Evolutionary conservation across 1,284 basidiomycete species (phyloP), one percentile per base, ranked within the genome.

Genomic region (Moniliophthora roreri): DNA sequence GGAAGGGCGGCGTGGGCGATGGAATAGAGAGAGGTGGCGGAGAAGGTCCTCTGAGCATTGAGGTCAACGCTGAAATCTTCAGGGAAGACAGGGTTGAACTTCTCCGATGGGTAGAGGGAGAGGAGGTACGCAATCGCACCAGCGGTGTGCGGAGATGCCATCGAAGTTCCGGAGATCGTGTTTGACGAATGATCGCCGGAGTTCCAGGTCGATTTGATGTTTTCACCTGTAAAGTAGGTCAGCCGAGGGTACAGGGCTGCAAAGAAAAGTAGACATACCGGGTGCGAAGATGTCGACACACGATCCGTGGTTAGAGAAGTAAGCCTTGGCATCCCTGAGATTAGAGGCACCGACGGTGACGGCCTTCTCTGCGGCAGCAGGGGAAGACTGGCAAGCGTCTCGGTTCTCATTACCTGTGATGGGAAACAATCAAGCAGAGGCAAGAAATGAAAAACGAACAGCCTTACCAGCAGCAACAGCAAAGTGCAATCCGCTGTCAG

Each of bases 401-500:
- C 78, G 78, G 68, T 85, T 80, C 65, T 87, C 78, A 60, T 87
- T 81, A 48, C 81, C 80, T 82, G 47, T 11, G n/a, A n/a, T n/a
- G 16, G n/a, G n/a, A 13, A 18, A 10, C 5, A 62, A 24, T 60
- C 54, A 24, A 52, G 3, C 18, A 4, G 37, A 23, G 42, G n/a
- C 2, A 46, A 1, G 23, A 1, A 8, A 1, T 3, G 16, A 20
- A 15, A 28, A 34, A 16, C 1, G 24, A 23, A 24, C 37, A n/a
- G n/a, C 70, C 76, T 73, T 79, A 80, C 93, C 95, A 56, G 95
- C 95, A 52, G 94, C 94, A 57, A 97, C 94, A 60, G 93, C 93
- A 65, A 98, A 98, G 81, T 98, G 93, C 53, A 99, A 80, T 50
- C 96, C 96, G 44, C 68, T 63, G 24, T 83, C 80, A 52, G 97